These are phyloP conservation scores for Nannochloris sp. DNA, from an alignment of 139 green algal species.

Conservation along the genomic window DNA sequence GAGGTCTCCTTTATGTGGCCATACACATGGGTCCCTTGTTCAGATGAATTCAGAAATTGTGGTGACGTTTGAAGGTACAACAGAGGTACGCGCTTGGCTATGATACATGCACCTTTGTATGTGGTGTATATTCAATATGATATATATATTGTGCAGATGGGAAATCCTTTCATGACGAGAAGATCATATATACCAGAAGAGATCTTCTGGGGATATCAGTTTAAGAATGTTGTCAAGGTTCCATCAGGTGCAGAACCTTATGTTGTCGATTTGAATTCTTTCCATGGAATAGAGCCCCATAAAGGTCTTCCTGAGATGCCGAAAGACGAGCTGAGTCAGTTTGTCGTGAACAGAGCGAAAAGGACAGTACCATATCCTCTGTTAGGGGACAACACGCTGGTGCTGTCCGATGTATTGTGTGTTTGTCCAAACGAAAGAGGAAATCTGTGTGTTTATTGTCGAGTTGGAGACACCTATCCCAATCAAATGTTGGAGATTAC, in stretches of 20 bases:
- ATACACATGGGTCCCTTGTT: conserved; percentile 55
- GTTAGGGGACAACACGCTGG: conserved; percentile 70
- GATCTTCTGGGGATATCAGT: conserved; percentile 71
- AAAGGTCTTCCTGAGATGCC: conserved; percentile 33
- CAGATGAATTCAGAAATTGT: conserved; percentile 64
- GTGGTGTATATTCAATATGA: no score
- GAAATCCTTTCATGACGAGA: background rate
- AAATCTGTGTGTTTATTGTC: conserved; percentile 15
- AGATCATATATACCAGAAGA: conserved; percentile 48
- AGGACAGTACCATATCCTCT: conserved; percentile 45
- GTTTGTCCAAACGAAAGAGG: conserved; percentile 13
- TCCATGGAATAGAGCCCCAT: conserved; percentile 72
- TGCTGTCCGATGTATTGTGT: conserved; percentile 42
- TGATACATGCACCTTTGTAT: no score
- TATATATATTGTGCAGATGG: conserved; percentile 19
- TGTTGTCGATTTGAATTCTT: conserved; percentile 55
- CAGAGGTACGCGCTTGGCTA: conserved; percentile 31
- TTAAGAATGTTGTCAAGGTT: conserved; percentile 39
- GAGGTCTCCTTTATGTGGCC: conserved; percentile 61
- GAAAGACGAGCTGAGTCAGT: conserved; percentile 33
- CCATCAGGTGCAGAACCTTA: conserved; percentile 24
- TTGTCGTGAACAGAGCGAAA: conserved; percentile 42
- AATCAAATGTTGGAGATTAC: conserved; percentile 60
- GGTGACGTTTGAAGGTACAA: conserved; percentile 66
- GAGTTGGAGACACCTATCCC: conserved; percentile 60